Evolutionary conservation across 768 basidiomycete genomes (phyloP), one percentile per base, ranked within the genome.

Genomic region (Termitomyces sp.): DNA sequence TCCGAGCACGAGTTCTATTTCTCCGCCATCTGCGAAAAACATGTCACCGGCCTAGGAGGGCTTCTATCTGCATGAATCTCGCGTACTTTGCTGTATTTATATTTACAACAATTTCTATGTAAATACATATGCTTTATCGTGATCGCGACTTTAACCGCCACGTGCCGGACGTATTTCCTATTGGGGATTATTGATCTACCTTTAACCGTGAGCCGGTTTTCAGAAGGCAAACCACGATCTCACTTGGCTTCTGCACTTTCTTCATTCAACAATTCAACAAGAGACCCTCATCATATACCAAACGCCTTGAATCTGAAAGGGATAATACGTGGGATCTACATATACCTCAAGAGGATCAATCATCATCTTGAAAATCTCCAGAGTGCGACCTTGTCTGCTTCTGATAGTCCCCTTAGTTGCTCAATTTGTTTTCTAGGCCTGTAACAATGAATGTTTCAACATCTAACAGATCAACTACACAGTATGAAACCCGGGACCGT

Each of bases 1-100:
- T 86, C 91, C 1, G 88, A 94, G 66, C 94, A 96, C 62, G 92
- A 94, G 61, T 98, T 97, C 70, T 97, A 92, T 70, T 94, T 96
- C 65, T 92, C 92, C 30, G 86, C 90, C 6, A 89, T 98, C 20
- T 91, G 90, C 61, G 92, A 97, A 72, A 80, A 78, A 35, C 79
- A 80, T 65, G 67, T 87, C 28, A 61, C 76, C 52, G 65, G 70
- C 20, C 70, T 86, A 22, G 72, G 70, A 26, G 67, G 58, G 35
- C 68, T 53, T 53, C 22, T 53, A n/a, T 42, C 51, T 40, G 14
- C 7, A n/a, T 53, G 12, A 42, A 28, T n/a, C 12, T 20, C n/a
- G 20, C 48, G 20, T 49, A 35, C n/a, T 50, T 22, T 50, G n/a
- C 40, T 33, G 10, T 35, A 28, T n/a, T 0, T 33, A 12, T n/a